Percentiles rank a stretch among this genome's conserved stretches.
These are phyloP conservation scores for Butyriboletus loyo DNA, from an alignment of 768 basidiomycete species.

Conservation along the genomic window DNA sequence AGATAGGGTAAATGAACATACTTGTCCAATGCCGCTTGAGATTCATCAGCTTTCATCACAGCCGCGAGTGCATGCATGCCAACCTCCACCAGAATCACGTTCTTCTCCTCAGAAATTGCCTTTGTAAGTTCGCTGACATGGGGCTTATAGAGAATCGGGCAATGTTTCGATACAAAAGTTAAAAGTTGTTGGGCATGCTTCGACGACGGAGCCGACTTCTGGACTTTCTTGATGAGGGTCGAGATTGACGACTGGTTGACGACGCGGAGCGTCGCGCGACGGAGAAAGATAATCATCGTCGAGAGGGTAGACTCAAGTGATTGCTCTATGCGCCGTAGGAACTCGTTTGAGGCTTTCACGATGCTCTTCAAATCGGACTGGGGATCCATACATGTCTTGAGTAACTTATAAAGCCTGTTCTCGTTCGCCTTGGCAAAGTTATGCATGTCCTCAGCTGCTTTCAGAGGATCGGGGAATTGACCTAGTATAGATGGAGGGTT, in stretches of 20 bases:
- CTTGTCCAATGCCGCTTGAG: conserved; percentile 62
- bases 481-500: conserved; percentile 31
- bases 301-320: conserved; percentile 53
- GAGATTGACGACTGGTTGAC: conserved; percentile 86
- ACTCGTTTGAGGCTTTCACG: conserved; percentile 80
- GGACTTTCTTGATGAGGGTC: conserved; percentile 67
- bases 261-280: conserved; percentile 65
- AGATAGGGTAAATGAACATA: conserved; percentile 35
- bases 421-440: conserved; percentile 88
- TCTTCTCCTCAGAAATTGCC: conserved; percentile 65
- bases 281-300: conserved; percentile 72
- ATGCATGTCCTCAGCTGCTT: conserved; percentile 74
- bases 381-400: conserved; percentile 78
- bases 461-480: conserved; percentile 64
- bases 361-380: conserved; percentile 80
- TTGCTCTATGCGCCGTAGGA: conserved; percentile 72
- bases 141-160: conserved; percentile 65
- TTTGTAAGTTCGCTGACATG: conserved; percentile 78
- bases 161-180: conserved; percentile 67
- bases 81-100: conserved; percentile 53
- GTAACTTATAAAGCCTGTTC: conserved; percentile 76
- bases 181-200: conserved; percentile 53
- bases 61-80: conserved; percentile 77
- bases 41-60: conserved; percentile 56
- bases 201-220: conserved; percentile 42